Conservation (phyloP, 1,284 basidiomycete species). For the Amylostereum chailletii region DNA sequence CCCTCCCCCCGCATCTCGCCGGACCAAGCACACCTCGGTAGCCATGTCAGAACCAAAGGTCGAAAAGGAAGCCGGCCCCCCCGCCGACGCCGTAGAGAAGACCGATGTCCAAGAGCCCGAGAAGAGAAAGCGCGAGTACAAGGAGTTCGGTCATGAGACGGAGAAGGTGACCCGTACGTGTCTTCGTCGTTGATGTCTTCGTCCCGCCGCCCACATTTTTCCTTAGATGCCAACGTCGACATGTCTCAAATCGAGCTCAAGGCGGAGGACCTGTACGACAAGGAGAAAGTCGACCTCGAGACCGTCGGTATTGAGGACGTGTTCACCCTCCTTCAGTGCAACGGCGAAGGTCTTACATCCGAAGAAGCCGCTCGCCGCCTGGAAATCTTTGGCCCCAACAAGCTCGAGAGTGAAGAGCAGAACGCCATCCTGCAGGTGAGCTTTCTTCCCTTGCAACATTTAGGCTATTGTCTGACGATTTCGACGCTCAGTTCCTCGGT, state of each 20-base stretch:
- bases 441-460: slow-evolving; percentile 1
- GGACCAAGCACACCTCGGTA: background rate
- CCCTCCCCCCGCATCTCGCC: background rate
- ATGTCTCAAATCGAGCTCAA: slow-evolving; percentile 89
- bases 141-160: slow-evolving; percentile 80
- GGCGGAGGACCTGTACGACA: slow-evolving; percentile 93
- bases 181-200: slow-evolving; percentile 6
- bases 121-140: slow-evolving; percentile 86
- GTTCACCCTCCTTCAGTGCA: slow-evolving; percentile 90
- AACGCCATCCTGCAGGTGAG: slow-evolving; percentile 77
- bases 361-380: slow-evolving; percentile 81
- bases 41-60: slow-evolving; percentile 11
- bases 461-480: slow-evolving; percentile 16
- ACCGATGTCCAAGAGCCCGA: slow-evolving; percentile 20
- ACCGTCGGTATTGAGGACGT: slow-evolving; percentile 96
- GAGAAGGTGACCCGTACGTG: slow-evolving; percentile 62
- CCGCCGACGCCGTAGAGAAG: slow-evolving; percentile 6
- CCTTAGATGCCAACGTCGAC: slow-evolving; percentile 74
- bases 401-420: slow-evolving; percentile 85
- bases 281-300: slow-evolving; percentile 98
- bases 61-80: slow-evolving; percentile 15
- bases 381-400: slow-evolving; percentile 96
- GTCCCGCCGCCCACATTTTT: slow-evolving; percentile 3
- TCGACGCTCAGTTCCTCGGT: slow-evolving; percentile 68
- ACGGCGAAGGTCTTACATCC: slow-evolving; percentile 68